These are phyloP conservation scores for Populus davidiana DNA, from an alignment of 345 rosid genomes.

Conservation along the genomic window DNA sequence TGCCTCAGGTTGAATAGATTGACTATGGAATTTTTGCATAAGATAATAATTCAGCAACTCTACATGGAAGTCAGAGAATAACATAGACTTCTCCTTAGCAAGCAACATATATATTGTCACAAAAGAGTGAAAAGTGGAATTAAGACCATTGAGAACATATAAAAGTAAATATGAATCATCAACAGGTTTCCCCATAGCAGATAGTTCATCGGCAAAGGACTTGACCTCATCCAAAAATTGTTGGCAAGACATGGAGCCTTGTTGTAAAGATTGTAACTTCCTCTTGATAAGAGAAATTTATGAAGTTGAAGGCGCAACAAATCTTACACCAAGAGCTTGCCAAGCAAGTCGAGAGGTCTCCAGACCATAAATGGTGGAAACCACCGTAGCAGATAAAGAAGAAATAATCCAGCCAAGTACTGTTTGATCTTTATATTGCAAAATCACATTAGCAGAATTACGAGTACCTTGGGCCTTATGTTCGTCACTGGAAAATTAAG, in stretches of 20 bases:
- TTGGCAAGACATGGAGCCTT: not conserved
- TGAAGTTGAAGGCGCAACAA: not conserved
- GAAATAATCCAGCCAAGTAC: not conserved
- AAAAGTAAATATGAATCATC: not conserved
- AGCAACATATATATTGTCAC: not conserved
- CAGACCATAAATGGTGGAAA: not conserved
- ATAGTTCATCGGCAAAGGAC: too few species aligned
- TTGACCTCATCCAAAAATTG: not conserved
- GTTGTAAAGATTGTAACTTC: too few species aligned
- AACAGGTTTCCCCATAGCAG: not conserved
- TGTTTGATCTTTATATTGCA: not conserved
- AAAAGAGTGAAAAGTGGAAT: not conserved
- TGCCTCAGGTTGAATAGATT: not conserved
- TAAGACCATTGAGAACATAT: not conserved
- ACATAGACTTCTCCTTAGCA: not conserved
- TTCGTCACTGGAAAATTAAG: not conserved
- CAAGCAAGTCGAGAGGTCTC: not conserved
- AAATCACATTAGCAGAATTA: too few species aligned
- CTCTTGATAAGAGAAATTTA: not conserved
- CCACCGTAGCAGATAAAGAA: not conserved
- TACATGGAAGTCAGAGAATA: too few species aligned
- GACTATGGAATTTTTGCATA: not conserved
- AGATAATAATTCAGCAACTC: not conserved
- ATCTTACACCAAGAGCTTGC: not conserved
- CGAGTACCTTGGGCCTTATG: not conserved